Percentiles rank a stretch among this genome's conserved stretches.
Evolutionary conservation across 2,329 filamentous ascomycete genomes (phyloP).

Genomic region (Colletotrichum gigasporum): DNA sequence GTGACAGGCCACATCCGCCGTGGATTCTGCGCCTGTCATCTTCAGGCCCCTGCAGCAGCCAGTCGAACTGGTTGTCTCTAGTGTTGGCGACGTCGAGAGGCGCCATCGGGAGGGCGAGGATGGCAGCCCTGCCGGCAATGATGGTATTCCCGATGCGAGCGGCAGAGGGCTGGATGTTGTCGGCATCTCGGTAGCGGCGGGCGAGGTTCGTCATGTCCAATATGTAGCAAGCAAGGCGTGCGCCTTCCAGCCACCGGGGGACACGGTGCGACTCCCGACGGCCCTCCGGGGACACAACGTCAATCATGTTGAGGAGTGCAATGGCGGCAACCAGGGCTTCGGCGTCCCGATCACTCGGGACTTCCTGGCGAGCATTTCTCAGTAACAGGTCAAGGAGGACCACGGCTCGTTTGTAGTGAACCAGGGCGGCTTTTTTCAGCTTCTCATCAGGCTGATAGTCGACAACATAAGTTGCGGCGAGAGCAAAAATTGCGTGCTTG

Average conservation of each 20-base stretch:
- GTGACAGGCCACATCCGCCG: constrained; percentile 52
- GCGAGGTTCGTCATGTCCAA: constrained; percentile 47
- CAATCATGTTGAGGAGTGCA: constrained; percentile 27
- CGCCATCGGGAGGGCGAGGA: constrained; percentile 51
- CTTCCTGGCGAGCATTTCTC: neutral
- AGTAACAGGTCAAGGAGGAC: constrained; percentile 42
- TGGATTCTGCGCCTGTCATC: constrained; percentile 49
- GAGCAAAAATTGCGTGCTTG: constrained; percentile 48
- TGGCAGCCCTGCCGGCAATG: constrained; percentile 49
- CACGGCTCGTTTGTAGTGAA: constrained; percentile 37
- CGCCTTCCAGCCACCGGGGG: constrained; percentile 50
- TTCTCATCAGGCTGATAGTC: constrained; percentile 47
- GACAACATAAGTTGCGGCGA: constrained; percentile 52
- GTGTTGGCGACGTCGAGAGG: constrained; percentile 38
- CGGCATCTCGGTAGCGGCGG: constrained; percentile 44
- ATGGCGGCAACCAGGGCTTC: constrained; percentile 38
- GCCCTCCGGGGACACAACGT: constrained; percentile 45
- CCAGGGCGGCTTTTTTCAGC: constrained; percentile 44
- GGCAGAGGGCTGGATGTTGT: constrained; percentile 44
- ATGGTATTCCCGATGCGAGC: constrained; percentile 49
- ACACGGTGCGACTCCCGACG: constrained; percentile 43
- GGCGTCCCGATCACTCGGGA: constrained; percentile 6
- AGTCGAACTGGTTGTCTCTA: constrained; percentile 46
- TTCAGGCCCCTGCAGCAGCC: constrained; percentile 48
- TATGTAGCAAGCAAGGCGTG: constrained; percentile 45